Base-by-base conservation (phyloP, 495 filamentous ascomycete species). In the Xylaria grammica region DNA sequence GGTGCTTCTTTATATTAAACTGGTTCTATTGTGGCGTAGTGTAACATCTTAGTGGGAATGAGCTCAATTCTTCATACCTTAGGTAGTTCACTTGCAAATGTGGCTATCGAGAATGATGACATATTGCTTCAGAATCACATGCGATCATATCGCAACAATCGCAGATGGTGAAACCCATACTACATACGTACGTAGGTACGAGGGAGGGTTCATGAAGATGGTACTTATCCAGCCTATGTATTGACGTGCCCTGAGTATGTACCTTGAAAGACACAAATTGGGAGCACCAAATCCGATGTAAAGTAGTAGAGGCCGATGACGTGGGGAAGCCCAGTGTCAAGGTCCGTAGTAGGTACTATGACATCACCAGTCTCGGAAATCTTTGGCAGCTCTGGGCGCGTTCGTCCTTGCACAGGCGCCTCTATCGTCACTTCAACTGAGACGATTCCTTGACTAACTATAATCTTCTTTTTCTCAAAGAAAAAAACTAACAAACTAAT, bases 331-430 rank as follows among this genome's bases (percentile, higher is more conserved):
- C 26, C n/a, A n/a, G 60, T 46, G 50, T 52, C 56, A 34, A n/a
- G 24, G 34, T 22, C 26, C 45, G n/a, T 6, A 40, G 19, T 8
- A 40, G 26, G 6, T 20, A 19, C 50, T 54, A 63, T 63, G 60
- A 63, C 60, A 49, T 63, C 60, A 63, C 26, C 17, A 15, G 26
- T 36, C 40, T 6, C 29, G 13, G n/a, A 17, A 34, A 59, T 24
- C 56, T 59, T 19, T 36, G 29, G 7, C 26, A 59, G 55, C 40
- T 63, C 19, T 3, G 7, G 13, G 8, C 60, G 38, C 55, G 51
- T 63, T 46, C 38, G 60, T 63, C 38, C n/a, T 59, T 45, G 40
- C 60, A 50, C 27, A 40, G 10, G 36, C 60, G 60, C 60, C 50
- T 24, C 50, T 19, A 54, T 59, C 60, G 60, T 63, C 60, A 63